Conservation (phyloP, 331 rosid genomes). For the Erythrophleum ivorense region DNA sequence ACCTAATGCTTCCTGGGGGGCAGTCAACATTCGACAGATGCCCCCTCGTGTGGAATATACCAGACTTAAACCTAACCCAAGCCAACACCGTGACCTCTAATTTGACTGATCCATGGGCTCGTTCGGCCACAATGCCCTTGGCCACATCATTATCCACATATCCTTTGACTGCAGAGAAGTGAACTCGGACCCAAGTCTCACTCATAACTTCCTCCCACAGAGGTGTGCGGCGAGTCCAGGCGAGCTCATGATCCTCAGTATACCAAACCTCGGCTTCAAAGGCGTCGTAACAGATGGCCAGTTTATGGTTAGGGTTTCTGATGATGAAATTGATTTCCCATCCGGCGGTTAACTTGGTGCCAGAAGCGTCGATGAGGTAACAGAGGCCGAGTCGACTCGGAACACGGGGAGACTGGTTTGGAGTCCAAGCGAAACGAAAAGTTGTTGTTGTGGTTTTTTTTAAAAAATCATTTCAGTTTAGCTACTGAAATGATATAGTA, state of each 20-base stretch:
- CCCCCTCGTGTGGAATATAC: not conserved
- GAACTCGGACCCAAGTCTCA: not conserved
- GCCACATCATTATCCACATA: not conserved
- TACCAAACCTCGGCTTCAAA: conserved; percentile 7
- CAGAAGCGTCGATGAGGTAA: not conserved
- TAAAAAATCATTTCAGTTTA: too few species aligned
- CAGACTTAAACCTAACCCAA: conserved; percentile 16
- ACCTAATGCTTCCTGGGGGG: not conserved
- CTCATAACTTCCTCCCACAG: not conserved
- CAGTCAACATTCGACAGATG: conserved; percentile 13
- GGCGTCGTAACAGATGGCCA: not conserved
- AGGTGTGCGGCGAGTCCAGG: conserved; percentile 6
- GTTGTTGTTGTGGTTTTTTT: too few species aligned
- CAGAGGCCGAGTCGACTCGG: conserved; percentile 33
- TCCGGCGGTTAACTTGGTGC: not conserved
- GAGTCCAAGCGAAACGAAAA: too few species aligned
- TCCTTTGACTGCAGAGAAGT: not conserved
- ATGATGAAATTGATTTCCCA: conserved; percentile 24
- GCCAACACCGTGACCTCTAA: conserved; percentile 1
- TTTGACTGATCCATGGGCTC: conserved; percentile 8
- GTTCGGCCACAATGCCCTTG: conserved; percentile 9
- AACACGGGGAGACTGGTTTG: conserved; percentile 17
- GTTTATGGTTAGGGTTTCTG: conserved; percentile 19
- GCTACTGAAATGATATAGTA: too few species aligned
- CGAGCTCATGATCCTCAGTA: not conserved